Conservation (phyloP, 2,329 filamentous ascomycete genomes). For the Davidsoniella neocaledoniae region DNA sequence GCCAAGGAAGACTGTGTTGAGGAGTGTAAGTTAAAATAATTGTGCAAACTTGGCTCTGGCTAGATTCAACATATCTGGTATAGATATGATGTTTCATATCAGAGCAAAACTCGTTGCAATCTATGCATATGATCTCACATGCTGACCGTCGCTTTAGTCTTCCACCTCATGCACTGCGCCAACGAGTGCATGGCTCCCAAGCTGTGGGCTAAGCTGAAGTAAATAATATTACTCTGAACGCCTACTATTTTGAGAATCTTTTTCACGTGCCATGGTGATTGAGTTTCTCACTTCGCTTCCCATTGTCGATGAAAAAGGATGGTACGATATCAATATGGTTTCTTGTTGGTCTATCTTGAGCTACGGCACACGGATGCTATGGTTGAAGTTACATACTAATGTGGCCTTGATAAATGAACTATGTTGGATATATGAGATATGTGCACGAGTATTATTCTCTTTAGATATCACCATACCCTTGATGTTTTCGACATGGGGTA, state of each 20-base stretch:
- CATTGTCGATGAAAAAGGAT: slow-evolving; percentile 1
- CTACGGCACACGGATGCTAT: background rate
- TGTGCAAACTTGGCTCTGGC: background rate
- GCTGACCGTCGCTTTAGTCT: slow-evolving; percentile 42
- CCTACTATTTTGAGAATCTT: background rate
- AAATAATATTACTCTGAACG: slow-evolving; percentile 26
- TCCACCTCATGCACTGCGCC: slow-evolving; percentile 96
- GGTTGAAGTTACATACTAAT: background rate
- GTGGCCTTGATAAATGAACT: background rate
- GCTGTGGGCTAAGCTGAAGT: slow-evolving; percentile 86
- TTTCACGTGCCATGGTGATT: slow-evolving; percentile 4
- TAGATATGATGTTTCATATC: background rate
- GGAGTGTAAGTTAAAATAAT: slow-evolving; percentile 60
- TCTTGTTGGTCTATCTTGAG: background rate
- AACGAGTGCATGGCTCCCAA: slow-evolving; percentile 86
- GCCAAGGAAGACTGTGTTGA: slow-evolving; percentile 92
- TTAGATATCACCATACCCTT: background rate
- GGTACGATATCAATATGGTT: background rate
- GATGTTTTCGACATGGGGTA: slow-evolving; percentile 5
- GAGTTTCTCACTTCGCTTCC: slow-evolving; percentile 3
- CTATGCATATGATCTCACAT: background rate
- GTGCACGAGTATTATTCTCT: background rate
- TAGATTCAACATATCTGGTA: background rate
- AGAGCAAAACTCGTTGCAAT: background rate
- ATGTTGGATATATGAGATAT: background rate